These are phyloP conservation scores for Paradendryphiella salina DNA, from an alignment of 2,329 filamentous ascomycete genomes.

Conservation along the genomic window DNA sequence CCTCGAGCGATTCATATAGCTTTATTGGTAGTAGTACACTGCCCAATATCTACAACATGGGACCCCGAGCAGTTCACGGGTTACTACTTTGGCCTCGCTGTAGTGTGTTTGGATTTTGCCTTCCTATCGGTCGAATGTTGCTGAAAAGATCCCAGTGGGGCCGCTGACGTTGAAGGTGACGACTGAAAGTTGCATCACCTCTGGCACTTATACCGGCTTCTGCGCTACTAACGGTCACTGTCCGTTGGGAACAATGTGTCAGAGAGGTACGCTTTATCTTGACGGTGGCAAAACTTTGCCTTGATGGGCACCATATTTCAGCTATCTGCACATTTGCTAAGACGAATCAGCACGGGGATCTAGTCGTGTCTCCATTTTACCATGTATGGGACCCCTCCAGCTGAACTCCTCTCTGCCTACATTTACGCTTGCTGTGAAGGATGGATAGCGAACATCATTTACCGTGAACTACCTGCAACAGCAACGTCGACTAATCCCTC, in stretches of 20 bases:
- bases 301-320: neutral
- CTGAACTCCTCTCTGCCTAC: constrained; percentile 1
- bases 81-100: neutral
- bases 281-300: neutral
- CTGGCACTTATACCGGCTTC: neutral
- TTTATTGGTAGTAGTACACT: neutral
- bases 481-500: neutral
- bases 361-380: constrained; percentile 2
- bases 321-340: neutral
- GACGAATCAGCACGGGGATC: neutral
- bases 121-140: neutral
- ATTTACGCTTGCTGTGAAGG: neutral
- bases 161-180: neutral
- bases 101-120: neutral
- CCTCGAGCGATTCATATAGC: neutral
- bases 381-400: constrained; percentile 3
- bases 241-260: neutral
- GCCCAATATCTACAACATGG: neutral
- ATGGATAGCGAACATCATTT: neutral
- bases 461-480: neutral
- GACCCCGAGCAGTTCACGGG: neutral
- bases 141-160: neutral
- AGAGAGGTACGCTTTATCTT: neutral
- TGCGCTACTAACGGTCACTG: neutral
- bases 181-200: neutral